Base-by-base conservation (phyloP, 2,329 filamentous ascomycete species). In the Aureobasidium sp. region DNA sequence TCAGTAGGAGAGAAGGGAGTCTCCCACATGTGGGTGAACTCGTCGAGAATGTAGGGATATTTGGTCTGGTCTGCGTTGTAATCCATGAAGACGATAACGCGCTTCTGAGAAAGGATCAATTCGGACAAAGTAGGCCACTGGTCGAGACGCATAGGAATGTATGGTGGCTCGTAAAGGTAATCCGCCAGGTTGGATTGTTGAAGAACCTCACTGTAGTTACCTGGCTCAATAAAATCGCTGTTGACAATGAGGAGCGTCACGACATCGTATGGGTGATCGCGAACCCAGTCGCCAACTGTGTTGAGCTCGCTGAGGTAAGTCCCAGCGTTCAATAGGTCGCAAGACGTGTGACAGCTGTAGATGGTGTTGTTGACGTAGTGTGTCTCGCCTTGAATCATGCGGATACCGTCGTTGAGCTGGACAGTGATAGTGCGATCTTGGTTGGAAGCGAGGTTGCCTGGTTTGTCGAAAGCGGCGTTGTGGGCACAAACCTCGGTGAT, bases 1-100 rank as follows among this genome's bases (percentile, higher is more conserved):
- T 87, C 75, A 0, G 81, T 84, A 0, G 84, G 91, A 59, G 91
- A 89, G 72, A 96, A 97, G 0, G 90, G 89, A 0, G 92, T 93
- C 77, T 97, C 90, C 89, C 90, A 96, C 76, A 95, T 83, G 71
- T 96, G 89, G 6, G 83, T 84, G 77, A 96, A 97, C 74, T 97
- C 82, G 73, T 96, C 90, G 44, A 96, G 80, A 46, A 96, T 82
- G 84, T 90, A 97, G 0, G 92, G 91, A 20, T 90, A 87, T 24
- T 81, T 80, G 0, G 80, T 84, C 75, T 95, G 89, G 72, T 96
- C 86, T 66, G 91, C 89, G 66, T 87, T 79, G 77, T 95, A 95
- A 76, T 95, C 91, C 76, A 95, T 82, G 75, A 94, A 91, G 73
- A 94, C 82, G 65, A 95, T 81, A 1, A 89, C 87, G 12, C 90